Evolutionary conservation across 176 grass and related monocot species (phyloP).

Genomic region (Urochloa ruziziensis): DNA sequence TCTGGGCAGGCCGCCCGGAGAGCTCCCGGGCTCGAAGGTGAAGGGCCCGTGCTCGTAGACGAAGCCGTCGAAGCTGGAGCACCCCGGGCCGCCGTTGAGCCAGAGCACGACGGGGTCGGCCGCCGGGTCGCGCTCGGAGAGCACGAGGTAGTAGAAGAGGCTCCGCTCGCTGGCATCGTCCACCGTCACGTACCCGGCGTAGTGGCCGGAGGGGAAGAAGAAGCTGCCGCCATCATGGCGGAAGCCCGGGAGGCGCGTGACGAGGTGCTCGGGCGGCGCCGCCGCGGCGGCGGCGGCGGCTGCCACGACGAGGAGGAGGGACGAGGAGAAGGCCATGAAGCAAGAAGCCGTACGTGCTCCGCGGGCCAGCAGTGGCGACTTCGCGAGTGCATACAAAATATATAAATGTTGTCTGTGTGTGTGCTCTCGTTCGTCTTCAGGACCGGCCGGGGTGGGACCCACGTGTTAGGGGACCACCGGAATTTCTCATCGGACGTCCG

Average conservation of each 20-base stretch:
- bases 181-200: conserved; percentile 52
- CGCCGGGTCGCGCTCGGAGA: conserved; percentile 58
- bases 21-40: conserved; percentile 54
- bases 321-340: conserved; percentile 1
- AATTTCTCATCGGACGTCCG: too few species aligned
- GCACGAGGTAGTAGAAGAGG: conserved; percentile 83
- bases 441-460: too few species aligned
- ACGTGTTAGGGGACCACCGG: too few species aligned
- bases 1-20: conserved; percentile 38
- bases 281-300: background rate
- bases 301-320: background rate
- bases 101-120: conserved; percentile 77
- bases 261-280: conserved; percentile 43
- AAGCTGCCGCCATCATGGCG: background rate
- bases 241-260: conserved; percentile 55
- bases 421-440: too few species aligned
- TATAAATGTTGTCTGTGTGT: too few species aligned
- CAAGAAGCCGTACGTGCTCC: too few species aligned
- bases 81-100: conserved; percentile 87
- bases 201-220: conserved; percentile 59
- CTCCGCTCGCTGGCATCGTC: conserved; percentile 51
- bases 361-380: too few species aligned
- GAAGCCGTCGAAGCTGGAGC: too few species aligned
- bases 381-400: too few species aligned
- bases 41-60: conserved; percentile 82